Percentiles rank a stretch among this genome's conserved stretches.
These are phyloP conservation scores for Paecilomyces sp. DNA, from an alignment of 2,329 filamentous ascomycete species.

Conservation along the genomic window DNA sequence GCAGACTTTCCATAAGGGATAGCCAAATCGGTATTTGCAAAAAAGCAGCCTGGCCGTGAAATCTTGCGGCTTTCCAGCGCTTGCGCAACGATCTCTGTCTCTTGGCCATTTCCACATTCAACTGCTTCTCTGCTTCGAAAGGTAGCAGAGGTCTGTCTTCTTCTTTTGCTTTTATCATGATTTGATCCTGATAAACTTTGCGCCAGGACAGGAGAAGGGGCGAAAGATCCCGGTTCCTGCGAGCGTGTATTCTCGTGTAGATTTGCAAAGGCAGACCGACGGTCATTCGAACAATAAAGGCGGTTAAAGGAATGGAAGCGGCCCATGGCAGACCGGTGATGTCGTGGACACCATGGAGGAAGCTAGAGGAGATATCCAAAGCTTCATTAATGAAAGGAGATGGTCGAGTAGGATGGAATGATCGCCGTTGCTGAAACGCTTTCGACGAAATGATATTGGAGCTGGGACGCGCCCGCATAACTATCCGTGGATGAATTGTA, in stretches of 20 bases:
- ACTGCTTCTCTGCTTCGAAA: constrained; percentile 3
- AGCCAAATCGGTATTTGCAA: constrained; percentile 42
- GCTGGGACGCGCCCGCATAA: constrained; percentile 2
- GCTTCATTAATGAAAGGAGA: constrained; percentile 36
- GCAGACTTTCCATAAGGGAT: constrained; percentile 39
- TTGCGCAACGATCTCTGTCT: constrained; percentile 21
- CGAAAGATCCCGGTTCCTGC: constrained; percentile 34
- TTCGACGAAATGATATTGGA: not conserved
- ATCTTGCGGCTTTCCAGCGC: constrained; percentile 26
- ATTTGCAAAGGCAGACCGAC: constrained; percentile 43
- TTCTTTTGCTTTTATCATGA: constrained; percentile 1
- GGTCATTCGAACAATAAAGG: constrained; percentile 42
- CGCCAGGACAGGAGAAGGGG: constrained; percentile 37
- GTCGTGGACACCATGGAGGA: constrained; percentile 46
- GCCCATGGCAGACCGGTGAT: constrained; percentile 47
- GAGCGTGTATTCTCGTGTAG: constrained; percentile 32
- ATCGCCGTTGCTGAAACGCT: constrained; percentile 25
- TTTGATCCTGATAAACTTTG: constrained; percentile 12
- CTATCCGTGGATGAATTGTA: constrained; percentile 8
- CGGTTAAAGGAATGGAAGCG: constrained; percentile 48
- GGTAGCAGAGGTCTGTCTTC: constrained; percentile 8
- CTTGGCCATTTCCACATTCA: constrained; percentile 17
- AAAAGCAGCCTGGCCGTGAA: constrained; percentile 24
- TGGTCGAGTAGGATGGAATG: constrained; percentile 45
- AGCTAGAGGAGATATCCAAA: constrained; percentile 36